A percentile compares a stretch with the other conserved stretches of the same genome.
phyloP scores from a whole-genome alignment of 306 rosid species.

The Corylus heterophylla region DNA sequence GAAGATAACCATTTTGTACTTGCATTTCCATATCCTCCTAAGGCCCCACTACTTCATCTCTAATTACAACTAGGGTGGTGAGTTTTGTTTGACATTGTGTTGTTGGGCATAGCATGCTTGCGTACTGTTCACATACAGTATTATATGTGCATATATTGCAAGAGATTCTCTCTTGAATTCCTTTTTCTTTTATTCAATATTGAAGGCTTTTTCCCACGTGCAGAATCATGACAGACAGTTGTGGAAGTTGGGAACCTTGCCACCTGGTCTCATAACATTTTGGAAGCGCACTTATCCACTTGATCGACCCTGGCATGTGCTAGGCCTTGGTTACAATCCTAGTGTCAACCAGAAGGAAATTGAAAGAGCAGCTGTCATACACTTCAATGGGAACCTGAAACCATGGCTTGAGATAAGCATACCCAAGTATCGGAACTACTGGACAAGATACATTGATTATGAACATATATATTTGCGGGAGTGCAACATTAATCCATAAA shows the following conservation, averaged over 20 bases:
- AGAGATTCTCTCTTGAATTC: constrained; percentile 6
- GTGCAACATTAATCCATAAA: constrained; percentile 87
- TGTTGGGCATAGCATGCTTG: neutral
- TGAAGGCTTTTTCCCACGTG: neutral
- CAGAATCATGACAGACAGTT: constrained; percentile 91
- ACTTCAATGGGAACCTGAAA: constrained; percentile 94
- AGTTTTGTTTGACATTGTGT: neutral
- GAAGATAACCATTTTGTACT: neutral
- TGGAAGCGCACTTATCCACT: constrained; percentile 84
- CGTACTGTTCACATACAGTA: neutral
- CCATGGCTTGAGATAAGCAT: constrained; percentile 98
- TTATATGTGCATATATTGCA: neutral
- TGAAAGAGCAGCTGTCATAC: constrained; percentile 79
- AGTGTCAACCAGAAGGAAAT: constrained; percentile 61
- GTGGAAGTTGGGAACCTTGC: constrained; percentile 96
- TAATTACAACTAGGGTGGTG: neutral
- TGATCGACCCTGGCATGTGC: constrained; percentile 72
- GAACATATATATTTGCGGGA: constrained; percentile 68
- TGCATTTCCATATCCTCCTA: neutral
- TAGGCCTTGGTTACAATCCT: constrained; percentile 89
- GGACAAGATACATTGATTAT: constrained; percentile 77
- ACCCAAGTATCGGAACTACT: constrained; percentile 71
- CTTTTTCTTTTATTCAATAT: constrained; percentile 7
- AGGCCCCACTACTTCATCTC: neutral
- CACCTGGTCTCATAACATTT: constrained; percentile 95